These are phyloP conservation scores for Fusarium stilboides DNA, from an alignment of 2,329 filamentous ascomycete genomes.

Conservation along the genomic window DNA sequence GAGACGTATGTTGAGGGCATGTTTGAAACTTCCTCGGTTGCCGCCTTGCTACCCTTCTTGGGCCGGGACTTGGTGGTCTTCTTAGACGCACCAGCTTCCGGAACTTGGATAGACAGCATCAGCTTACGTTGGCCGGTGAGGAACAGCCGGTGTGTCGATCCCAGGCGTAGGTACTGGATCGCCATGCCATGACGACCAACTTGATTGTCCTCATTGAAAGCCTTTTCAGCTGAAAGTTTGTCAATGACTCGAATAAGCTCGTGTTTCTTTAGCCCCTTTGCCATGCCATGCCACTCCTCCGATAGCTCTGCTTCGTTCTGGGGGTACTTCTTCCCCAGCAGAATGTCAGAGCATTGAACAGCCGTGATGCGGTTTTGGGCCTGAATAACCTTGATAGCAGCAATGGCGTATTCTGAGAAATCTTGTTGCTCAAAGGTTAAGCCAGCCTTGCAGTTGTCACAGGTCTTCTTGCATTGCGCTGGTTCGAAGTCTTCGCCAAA, in stretches of 20 bases:
- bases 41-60: slow-evolving; percentile 58
- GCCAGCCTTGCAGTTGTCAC: slow-evolving; percentile 90
- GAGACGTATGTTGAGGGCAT: slow-evolving; percentile 65
- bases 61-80: slow-evolving; percentile 53
- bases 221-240: slow-evolving; percentile 80
- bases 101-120: slow-evolving; percentile 60
- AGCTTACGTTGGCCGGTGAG: slow-evolving; percentile 63
- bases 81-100: slow-evolving; percentile 51
- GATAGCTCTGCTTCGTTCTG: slow-evolving; percentile 69
- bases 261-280: slow-evolving; percentile 77
- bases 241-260: slow-evolving; percentile 90
- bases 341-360: slow-evolving; percentile 85
- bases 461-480: slow-evolving; percentile 79
- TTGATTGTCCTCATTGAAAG: slow-evolving; percentile 77
- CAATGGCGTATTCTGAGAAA: slow-evolving; percentile 80
- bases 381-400: slow-evolving; percentile 78
- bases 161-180: slow-evolving; percentile 77
- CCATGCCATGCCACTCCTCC: slow-evolving; percentile 76
- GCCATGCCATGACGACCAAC: slow-evolving; percentile 73
- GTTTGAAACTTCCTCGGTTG: slow-evolving; percentile 57
- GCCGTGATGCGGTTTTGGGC: slow-evolving; percentile 76
- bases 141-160: slow-evolving; percentile 60
- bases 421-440: slow-evolving; percentile 80
- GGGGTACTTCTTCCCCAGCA: slow-evolving; percentile 78
- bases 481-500: slow-evolving; percentile 88